Base-by-base conservation (phyloP, 148 eudicot genomes). In the Bassia scoparia region DNA sequence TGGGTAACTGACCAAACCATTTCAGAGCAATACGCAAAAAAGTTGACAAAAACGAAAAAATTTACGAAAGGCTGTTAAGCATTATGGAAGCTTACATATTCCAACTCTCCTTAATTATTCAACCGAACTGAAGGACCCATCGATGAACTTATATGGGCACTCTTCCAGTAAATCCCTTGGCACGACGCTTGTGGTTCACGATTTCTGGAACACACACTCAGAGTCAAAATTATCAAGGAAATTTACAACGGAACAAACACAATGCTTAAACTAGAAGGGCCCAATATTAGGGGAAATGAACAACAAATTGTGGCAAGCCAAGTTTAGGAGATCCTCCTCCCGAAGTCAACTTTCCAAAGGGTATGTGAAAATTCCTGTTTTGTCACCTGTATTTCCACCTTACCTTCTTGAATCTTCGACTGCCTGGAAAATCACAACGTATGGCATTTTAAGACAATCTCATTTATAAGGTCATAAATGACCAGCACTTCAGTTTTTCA, bases 141-240 rank as follows among this genome's bases (percentile, higher is more conserved):
- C 1, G 97, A 91, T 27, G 98, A 90, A 84, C 97, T 89, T 46
- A 94, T 38, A 74, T 94, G 91, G 5, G 98, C 98, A 79, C 93
- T 89, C 82, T 88, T 91, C 98, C 98, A 94, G 87, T 91, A 94
- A 44, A 94, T 70, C 97, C 98, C 74, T 84, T 94, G 27, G 93
- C 97, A 67, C 98, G 97, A 3, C 96, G 98, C 80, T 80, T 94
- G 93, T 94, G 91, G 71, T 91, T 96, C 50, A 94, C 88, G 98
- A 94, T 91, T 84, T 94, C 98, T 94, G 92, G 50, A 33, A 56
- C 34, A 67, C 29, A 31, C 5, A 50, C 17, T 30, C 48, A 63
- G 16, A 31, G 2, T 48, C 56, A 46, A 73, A n/a, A 41, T 38
- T 66, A 46, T 26, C 26, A 5, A 30, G 18, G 12, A 16, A 37